phyloP scores from a whole-genome alignment of 139 green algal genomes.

The Chlamydomonas schloesseri region DNA sequence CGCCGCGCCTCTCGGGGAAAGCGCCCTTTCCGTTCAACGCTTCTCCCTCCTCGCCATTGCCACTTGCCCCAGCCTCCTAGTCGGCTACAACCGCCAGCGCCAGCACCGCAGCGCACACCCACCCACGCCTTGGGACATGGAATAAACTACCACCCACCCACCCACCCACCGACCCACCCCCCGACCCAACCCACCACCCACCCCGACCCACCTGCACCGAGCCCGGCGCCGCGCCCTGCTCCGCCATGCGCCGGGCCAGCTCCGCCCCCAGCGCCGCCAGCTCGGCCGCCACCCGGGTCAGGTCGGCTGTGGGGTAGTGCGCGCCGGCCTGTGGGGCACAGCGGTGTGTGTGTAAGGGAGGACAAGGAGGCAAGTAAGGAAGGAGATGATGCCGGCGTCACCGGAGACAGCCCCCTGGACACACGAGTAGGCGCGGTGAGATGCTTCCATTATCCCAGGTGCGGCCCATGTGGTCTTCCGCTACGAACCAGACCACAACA shows the following conservation, averaged over 20 bases:
- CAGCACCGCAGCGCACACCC: too few relatives aligned
- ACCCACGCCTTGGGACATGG: too few relatives aligned
- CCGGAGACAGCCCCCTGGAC: background rate
- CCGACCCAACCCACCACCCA: background rate
- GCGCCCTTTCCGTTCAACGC: too few relatives aligned
- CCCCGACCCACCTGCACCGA: background rate
- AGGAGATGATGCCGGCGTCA: background rate
- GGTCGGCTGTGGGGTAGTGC: constrained; percentile 40
- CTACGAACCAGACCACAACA: background rate
- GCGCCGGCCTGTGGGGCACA: constrained; percentile 55
- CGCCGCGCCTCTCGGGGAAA: too few relatives aligned
- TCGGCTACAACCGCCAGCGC: too few relatives aligned
- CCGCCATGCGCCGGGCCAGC: constrained; percentile 43
- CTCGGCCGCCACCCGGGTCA: constrained; percentile 47
- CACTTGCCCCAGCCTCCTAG: too few relatives aligned
- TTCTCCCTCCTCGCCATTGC: too few relatives aligned
- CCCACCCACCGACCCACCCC: background rate
- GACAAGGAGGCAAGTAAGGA: background rate
- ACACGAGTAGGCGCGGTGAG: background rate
- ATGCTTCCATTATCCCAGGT: background rate
- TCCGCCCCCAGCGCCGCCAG: constrained; percentile 48
- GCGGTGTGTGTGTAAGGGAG: too few relatives aligned
- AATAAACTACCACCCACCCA: too few relatives aligned
- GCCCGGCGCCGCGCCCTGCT: background rate
- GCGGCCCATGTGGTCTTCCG: background rate